Evolutionary conservation across 257 asterid species (phyloP).

Genomic region (Jacaranda copaia): DNA sequence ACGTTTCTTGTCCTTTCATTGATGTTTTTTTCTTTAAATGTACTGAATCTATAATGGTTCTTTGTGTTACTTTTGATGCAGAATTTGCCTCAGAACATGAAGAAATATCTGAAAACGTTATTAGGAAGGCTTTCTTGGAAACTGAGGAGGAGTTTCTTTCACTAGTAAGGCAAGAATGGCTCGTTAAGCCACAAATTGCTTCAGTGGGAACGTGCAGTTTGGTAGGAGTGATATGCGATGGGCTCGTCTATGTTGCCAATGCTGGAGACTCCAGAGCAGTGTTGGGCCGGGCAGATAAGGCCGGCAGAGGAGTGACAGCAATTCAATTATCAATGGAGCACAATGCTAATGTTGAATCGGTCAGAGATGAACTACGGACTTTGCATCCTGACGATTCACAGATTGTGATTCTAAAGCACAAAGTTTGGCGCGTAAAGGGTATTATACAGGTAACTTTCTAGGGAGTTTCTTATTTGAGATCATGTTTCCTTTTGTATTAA

Average conservation of each 20-base stretch:
- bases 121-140: conserved; percentile 76
- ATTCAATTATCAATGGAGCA: conserved; percentile 83
- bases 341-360: conserved; percentile 73
- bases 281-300: conserved; percentile 54
- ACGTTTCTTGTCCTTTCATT: conserved; percentile 44
- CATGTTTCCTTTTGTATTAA: no score
- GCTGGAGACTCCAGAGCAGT: conserved; percentile 95
- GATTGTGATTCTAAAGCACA: conserved; percentile 83
- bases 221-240: conserved; percentile 82
- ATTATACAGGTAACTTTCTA: conserved; percentile 75
- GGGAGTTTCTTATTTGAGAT: neutral
- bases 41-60: neutral
- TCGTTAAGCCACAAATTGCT: conserved; percentile 74
- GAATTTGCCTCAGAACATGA: conserved; percentile 70
- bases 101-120: conserved; percentile 70
- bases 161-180: conserved; percentile 76
- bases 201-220: conserved; percentile 95
- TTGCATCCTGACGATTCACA: conserved; percentile 86
- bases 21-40: neutral
- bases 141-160: conserved; percentile 90
- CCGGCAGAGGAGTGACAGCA: conserved; percentile 60
- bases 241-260: conserved; percentile 78
- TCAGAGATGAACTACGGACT: conserved; percentile 72
- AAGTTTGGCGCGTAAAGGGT: conserved; percentile 97
- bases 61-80: conserved; percentile 39